A percentile compares a stretch with the other conserved stretches of the same genome.
Conservation (phyloP, 78 protist species). For the Dictyostelium citrinum region DNA sequence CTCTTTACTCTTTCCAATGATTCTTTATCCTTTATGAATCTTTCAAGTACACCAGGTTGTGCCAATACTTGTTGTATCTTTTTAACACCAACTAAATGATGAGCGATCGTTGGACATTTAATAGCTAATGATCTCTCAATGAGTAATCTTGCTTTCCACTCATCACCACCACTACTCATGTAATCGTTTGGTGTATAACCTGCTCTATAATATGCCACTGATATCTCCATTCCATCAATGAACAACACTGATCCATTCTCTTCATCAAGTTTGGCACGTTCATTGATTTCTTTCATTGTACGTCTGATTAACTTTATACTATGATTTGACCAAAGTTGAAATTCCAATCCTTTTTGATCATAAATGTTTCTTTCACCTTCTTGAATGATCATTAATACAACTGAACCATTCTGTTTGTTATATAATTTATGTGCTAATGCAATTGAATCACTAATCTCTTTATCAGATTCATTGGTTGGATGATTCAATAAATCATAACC, state of each 20-base stretch:
- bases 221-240: constrained; percentile 62
- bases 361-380: constrained; percentile 82
- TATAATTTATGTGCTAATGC: constrained; percentile 34
- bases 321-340: constrained; percentile 56
- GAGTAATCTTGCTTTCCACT: constrained; percentile 89
- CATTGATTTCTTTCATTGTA: constrained; percentile 56
- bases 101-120: constrained; percentile 90
- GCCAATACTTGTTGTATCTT: constrained; percentile 93
- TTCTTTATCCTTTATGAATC: constrained; percentile 23
- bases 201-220: constrained; percentile 92
- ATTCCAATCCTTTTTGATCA: constrained; percentile 87
- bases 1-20: constrained; percentile 21
- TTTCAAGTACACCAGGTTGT: constrained; percentile 64
- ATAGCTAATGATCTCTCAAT: constrained; percentile 88
- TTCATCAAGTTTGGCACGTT: constrained; percentile 4
- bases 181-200: constrained; percentile 95
- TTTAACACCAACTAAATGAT: constrained; percentile 94
- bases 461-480: constrained; percentile 59
- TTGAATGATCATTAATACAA: constrained; percentile 86
- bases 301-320: constrained; percentile 49
- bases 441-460: constrained; percentile 28
- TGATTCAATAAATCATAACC: background rate
- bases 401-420: background rate
- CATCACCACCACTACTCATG: constrained; percentile 61
- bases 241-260: background rate